These are phyloP conservation scores for Austroboletus olivaceoglutinosus DNA, from an alignment of 1,284 basidiomycete species.

Conservation along the genomic window DNA sequence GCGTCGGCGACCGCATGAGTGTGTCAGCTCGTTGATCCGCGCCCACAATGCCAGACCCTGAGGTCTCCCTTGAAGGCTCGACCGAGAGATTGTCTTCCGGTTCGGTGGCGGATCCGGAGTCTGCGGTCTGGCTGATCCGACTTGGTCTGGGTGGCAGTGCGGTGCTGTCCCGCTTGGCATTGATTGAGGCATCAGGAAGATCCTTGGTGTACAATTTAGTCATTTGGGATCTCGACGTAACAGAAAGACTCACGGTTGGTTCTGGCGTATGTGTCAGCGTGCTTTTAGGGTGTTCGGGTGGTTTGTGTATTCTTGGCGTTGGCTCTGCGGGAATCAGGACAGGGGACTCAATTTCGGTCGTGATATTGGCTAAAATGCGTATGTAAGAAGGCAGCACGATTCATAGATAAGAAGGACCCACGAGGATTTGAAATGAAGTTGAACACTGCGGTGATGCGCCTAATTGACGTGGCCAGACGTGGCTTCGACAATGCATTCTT, in stretches of 20 bases:
- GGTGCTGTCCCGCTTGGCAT: conserved; percentile 6
- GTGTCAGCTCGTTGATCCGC: conserved; percentile 14
- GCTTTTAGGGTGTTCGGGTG: conserved; percentile 6
- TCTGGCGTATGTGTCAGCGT: conserved; percentile 8
- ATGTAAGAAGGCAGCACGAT: conserved; percentile 11
- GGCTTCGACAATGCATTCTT: conserved; percentile 67
- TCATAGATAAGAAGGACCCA: conserved; percentile 28
- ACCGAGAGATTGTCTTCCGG: conserved; percentile 37
- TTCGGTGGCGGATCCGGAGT: conserved; percentile 51
- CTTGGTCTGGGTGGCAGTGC: conserved; percentile 9
- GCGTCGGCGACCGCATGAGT: conserved; percentile 24
- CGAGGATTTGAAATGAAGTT: conserved; percentile 62
- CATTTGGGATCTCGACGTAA: not conserved
- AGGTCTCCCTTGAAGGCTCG: not conserved
- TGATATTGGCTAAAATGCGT: conserved; percentile 40
- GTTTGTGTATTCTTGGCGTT: conserved; percentile 14
- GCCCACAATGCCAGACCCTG: conserved; percentile 1
- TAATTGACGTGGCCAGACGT: conserved; percentile 59
- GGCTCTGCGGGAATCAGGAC: conserved; percentile 29
- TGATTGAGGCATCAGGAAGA: conserved; percentile 1
- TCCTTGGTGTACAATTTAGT: conserved; percentile 19
- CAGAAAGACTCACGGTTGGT: conserved; percentile 18
- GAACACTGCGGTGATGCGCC: conserved; percentile 66
- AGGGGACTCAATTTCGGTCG: conserved; percentile 40
- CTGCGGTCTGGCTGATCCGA: conserved; percentile 22